Evolutionary conservation across 257 asterid species (phyloP).

Genomic region (Thymus quinquecostatus): DNA sequence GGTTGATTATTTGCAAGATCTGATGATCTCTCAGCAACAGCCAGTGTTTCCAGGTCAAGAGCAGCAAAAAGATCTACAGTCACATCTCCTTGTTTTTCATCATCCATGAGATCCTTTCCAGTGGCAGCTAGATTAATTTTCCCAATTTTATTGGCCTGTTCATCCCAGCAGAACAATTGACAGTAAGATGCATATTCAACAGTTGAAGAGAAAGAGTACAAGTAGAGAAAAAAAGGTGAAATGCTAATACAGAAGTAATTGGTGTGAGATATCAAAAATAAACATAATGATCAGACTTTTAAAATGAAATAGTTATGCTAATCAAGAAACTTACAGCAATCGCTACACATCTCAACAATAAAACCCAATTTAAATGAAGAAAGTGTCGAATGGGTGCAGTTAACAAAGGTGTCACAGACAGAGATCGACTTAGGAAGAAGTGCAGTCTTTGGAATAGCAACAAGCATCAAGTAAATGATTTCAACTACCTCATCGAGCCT

Average conservation of each 20-base stretch:
- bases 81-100: slow-evolving; percentile 95
- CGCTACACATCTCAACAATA: neutral
- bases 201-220: neutral
- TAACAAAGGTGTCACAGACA: slow-evolving; percentile 16
- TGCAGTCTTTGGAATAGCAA: slow-evolving; percentile 21
- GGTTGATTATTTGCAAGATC: slow-evolving; percentile 90
- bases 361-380: slow-evolving; percentile 19
- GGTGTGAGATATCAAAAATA: slow-evolving; percentile 14
- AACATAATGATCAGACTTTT: slow-evolving; percentile 19
- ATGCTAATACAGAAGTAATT: neutral
- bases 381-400: slow-evolving; percentile 14
- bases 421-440: neutral
- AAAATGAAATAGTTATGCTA: slow-evolving; percentile 2
- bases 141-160: slow-evolving; percentile 94
- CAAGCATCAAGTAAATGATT: slow-evolving; percentile 22
- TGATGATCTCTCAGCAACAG: slow-evolving; percentile 72
- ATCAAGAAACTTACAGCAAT: slow-evolving; percentile 13
- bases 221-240: neutral
- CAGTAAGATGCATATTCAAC: slow-evolving; percentile 14
- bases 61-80: slow-evolving; percentile 95
- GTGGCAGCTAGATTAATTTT: slow-evolving; percentile 99
- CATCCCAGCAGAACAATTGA: slow-evolving; percentile 30
- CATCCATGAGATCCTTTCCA: slow-evolving; percentile 99
- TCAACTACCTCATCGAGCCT: slow-evolving; percentile 89
- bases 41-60: slow-evolving; percentile 73